Conservation (phyloP, 257 asterid species). For the Jasminum sambac region DNA sequence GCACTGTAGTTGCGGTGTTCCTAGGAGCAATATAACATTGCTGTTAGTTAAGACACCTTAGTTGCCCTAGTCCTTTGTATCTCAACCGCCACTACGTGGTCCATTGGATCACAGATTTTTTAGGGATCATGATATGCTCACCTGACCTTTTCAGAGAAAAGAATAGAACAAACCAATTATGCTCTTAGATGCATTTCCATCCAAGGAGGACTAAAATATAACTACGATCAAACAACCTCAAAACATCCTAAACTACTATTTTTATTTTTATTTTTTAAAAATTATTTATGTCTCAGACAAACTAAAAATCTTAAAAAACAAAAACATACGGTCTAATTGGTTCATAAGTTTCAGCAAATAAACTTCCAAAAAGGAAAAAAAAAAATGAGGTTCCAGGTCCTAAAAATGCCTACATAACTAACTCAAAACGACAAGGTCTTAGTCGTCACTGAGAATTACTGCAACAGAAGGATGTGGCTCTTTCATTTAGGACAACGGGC, state of each 20-base stretch:
- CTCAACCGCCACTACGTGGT: conserved; percentile 11
- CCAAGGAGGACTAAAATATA: not conserved
- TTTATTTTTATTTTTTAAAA: not conserved
- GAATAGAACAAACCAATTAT: not conserved
- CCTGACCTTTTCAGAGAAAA: not conserved
- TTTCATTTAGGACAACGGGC: conserved; percentile 27
- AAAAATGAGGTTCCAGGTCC: not conserved
- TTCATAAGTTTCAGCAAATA: not conserved
- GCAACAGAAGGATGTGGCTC: conserved; percentile 7
- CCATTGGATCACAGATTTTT: not conserved
- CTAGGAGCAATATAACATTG: too few species aligned
- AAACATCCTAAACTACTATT: not conserved
- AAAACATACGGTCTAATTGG: not conserved
- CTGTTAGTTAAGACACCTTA: too few species aligned
- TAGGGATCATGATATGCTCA: not conserved
- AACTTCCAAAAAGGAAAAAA: not conserved
- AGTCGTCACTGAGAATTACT: not conserved
- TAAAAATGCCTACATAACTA: conserved; percentile 7
- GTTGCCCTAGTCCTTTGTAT: conserved; percentile 3
- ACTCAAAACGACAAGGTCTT: not conserved
- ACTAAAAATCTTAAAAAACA: not conserved
- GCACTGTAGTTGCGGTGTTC: too few species aligned
- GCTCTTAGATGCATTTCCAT: not conserved
- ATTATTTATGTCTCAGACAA: not conserved
- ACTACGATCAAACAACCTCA: not conserved